Percentiles rank a stretch among this genome's conserved stretches.
Conservation (phyloP, 2,329 filamentous ascomycete species). For the Aspergillus neotritici region DNA sequence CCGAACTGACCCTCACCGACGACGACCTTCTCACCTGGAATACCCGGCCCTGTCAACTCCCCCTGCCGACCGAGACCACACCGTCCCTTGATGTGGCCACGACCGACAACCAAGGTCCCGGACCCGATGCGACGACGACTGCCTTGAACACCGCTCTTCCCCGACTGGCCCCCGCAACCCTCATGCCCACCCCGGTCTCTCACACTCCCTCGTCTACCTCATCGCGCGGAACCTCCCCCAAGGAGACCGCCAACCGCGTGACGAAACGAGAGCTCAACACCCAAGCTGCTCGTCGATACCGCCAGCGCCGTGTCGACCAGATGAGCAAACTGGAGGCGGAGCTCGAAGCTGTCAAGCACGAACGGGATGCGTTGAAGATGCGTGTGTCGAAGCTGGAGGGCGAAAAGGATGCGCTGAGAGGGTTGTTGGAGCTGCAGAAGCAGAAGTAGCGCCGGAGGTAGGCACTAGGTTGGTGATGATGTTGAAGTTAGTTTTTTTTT, state of each 20-base stretch:
- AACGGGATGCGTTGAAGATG: constrained; percentile 33
- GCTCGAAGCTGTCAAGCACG: constrained; percentile 25
- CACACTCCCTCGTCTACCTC: neutral
- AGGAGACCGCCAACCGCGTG: constrained; percentile 16
- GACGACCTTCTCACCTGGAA: too few relatives aligned
- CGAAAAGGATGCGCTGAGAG: constrained; percentile 30
- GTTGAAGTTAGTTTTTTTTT: neutral
- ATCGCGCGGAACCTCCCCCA: constrained; percentile 1
- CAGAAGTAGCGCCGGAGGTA: neutral
- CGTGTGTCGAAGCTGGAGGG: constrained; percentile 33
- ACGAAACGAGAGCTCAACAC: constrained; percentile 34
- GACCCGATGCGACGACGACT: neutral
- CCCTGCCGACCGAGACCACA: neutral
- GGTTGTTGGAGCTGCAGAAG: constrained; percentile 15
- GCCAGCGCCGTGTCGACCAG: constrained; percentile 31
- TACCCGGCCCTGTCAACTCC: neutral
- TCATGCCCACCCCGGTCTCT: neutral
- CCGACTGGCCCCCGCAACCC: neutral
- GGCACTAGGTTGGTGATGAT: neutral
- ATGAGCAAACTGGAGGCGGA: constrained; percentile 30
- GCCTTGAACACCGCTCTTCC: neutral
- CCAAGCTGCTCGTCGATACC: constrained; percentile 32
- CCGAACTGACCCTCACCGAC: too few relatives aligned
- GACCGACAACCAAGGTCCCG: neutral
- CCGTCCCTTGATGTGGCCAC: neutral